Evolutionary conservation across 768 basidiomycete species (phyloP).

Genomic region (Paxillus ammoniavirescens): DNA sequence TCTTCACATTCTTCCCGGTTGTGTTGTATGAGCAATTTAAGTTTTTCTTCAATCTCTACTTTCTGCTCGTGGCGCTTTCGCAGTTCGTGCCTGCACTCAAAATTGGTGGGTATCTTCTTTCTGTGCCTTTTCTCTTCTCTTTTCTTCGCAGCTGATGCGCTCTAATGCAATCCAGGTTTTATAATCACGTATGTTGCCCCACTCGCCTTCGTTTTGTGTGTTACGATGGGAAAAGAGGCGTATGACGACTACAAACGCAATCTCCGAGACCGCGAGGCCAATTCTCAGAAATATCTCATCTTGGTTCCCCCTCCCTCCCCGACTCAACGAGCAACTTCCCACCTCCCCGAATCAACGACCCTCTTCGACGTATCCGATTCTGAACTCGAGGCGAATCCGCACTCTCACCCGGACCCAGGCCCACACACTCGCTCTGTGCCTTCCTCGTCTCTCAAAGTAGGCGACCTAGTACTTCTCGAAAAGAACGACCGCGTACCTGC

Average conservation of each 20-base stretch:
- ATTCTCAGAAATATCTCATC: constrained; percentile 87
- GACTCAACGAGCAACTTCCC: constrained; percentile 26
- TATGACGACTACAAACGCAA: constrained; percentile 97
- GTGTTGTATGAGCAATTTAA: constrained; percentile 99
- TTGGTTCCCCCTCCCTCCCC: constrained; percentile 52
- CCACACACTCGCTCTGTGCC: constrained; percentile 75
- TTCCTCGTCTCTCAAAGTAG: constrained; percentile 84
- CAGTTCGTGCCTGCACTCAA: constrained; percentile 96
- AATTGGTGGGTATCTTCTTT: constrained; percentile 62
- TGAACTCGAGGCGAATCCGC: constrained; percentile 12
- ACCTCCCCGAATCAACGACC: constrained; percentile 17
- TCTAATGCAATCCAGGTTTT: constrained; percentile 57
- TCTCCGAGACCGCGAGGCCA: constrained; percentile 89
- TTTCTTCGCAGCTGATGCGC: background rate
- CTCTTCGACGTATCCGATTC: constrained; percentile 19
- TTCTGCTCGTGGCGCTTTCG: constrained; percentile 92
- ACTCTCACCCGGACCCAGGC: constrained; percentile 34
- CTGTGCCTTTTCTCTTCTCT: background rate
- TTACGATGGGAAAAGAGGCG: constrained; percentile 99
- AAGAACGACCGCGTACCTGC: constrained; percentile 98
- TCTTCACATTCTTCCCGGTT: constrained; percentile 94
- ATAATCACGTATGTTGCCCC: constrained; percentile 96
- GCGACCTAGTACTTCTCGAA: constrained; percentile 87
- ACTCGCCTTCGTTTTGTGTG: constrained; percentile 88
- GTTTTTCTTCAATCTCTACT: constrained; percentile 99